Percentiles rank a stretch among this genome's conserved stretches.
phyloP scores from a whole-genome alignment of 495 filamentous ascomycete species.

The Clohesyomyces aquaticus region DNA sequence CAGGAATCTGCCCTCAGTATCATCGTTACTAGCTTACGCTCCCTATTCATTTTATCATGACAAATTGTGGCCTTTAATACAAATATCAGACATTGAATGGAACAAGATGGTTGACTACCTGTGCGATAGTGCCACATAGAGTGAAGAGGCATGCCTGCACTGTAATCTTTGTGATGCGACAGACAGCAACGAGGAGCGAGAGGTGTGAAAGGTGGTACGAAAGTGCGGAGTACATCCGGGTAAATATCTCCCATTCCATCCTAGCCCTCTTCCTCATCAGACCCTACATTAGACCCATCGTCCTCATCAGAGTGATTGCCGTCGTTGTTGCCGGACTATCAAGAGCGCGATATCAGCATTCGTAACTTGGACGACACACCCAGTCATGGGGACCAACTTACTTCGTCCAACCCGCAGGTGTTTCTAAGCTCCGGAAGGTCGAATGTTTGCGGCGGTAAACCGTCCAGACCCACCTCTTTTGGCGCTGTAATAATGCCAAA shows the following conservation, averaged over 20 bases:
- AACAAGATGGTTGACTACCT: no score
- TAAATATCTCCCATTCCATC: no score
- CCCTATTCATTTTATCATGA: neutral
- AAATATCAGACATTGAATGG: neutral
- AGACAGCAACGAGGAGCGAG: no score
- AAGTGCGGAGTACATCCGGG: no score
- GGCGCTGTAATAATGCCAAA: constrained; percentile 54
- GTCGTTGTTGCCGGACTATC: neutral
- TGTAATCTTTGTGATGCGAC: no score
- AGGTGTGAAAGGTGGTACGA: no score
- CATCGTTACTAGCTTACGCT: neutral
- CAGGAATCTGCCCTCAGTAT: neutral
- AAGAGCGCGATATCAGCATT: neutral
- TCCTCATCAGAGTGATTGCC: neutral
- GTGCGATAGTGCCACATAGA: no score
- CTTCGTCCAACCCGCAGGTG: constrained; percentile 18
- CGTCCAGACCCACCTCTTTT: constrained; percentile 44
- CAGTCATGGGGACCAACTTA: no score
- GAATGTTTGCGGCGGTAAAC: constrained; percentile 47
- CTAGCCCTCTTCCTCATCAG: no score
- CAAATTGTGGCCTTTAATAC: neutral
- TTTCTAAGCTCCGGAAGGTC: constrained; percentile 48
- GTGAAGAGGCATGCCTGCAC: no score
- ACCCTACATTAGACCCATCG: no score
- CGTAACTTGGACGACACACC: no score